Evolutionary conservation across 352 stramenopile genomes (phyloP), one percentile per base, ranked within the genome.

Genomic region (Phytophthora palmivora): DNA sequence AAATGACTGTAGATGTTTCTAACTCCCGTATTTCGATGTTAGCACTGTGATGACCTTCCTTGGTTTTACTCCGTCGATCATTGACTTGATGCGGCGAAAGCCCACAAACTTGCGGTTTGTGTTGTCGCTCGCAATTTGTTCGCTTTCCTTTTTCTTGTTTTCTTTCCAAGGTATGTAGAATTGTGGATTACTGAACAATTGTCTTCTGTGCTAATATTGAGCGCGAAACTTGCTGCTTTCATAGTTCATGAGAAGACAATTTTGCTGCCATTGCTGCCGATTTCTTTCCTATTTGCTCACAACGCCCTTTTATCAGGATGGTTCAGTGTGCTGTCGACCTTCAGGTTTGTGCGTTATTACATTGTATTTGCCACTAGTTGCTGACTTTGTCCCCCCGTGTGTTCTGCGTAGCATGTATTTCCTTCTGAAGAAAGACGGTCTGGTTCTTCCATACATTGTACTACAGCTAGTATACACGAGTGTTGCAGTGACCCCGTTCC

Each of bases 171-270:
- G 82, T 91, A 48, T 6, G 36, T 32, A 18, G 4, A 2, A 18
- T 56, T 47, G 16, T 44, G 6, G 3, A 42, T 3, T 30, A 19
- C 44, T 22, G 30, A 5, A 4, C 36, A 26, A 18, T 30, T 15
- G 3, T 36, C 3, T 16, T 6, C 16, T 53, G 19, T 52, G 19
- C 14, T 70, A 37, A 70, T 43, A 21, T 18, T 57, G 15, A 26
- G 26, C 18, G 1, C 28, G 10, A 28, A 3, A 34, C 24, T 41
- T 58, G 47, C 32, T 50, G 14, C 18, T 55, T 47, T 15, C 43
- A 18, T 22, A 94, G 97, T 99, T 37, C 97, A 99, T 57, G 97
- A 99, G 69, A 99, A 99, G 67, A 92, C 93, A 6, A 98, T 99
- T 50, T 66, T 99, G 53, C 76, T 98, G 24, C 81, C 94, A n/a